Percentiles rank a stretch among this genome's conserved stretches.
Conservation (phyloP, 2,329 filamentous ascomycete genomes). For the Lecanosticta acicola region DNA sequence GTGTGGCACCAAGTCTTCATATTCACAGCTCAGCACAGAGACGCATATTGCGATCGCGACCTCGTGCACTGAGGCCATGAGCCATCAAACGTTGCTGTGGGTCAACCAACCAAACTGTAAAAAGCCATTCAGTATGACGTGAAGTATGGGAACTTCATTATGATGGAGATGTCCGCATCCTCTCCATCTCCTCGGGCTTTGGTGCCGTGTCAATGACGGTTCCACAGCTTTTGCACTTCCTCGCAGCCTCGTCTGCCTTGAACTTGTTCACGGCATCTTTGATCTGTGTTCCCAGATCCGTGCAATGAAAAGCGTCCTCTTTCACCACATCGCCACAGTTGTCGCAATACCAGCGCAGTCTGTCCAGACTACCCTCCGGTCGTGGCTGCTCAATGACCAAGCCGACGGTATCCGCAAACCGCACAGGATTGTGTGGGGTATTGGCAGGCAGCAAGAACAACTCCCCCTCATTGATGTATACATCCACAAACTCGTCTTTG, state of each 20-base stretch:
- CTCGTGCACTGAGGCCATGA: no score
- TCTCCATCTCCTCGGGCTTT: slow-evolving; percentile 34
- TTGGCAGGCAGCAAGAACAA: slow-evolving; percentile 91
- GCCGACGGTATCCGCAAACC: slow-evolving; percentile 90
- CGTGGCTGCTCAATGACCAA: slow-evolving; percentile 84
- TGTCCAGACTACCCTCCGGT: slow-evolving; percentile 64
- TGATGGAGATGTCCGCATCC: slow-evolving; percentile 23
- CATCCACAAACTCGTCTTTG: slow-evolving; percentile 64
- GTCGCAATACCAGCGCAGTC: slow-evolving; percentile 85
- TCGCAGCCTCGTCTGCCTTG: slow-evolving; percentile 59
- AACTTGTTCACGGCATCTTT: slow-evolving; percentile 85
- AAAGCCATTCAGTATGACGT: background rate
- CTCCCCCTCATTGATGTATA: slow-evolving; percentile 85
- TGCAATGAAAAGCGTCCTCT: slow-evolving; percentile 82
- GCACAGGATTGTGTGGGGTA: slow-evolving; percentile 92
- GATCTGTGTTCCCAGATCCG: slow-evolving; percentile 87
- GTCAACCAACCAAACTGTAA: background rate
- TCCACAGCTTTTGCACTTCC: slow-evolving; percentile 74
- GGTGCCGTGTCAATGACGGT: slow-evolving; percentile 67
- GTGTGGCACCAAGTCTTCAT: no score
- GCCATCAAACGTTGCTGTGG: no score
- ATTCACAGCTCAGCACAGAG: no score
- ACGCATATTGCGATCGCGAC: no score
- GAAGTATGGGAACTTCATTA: background rate
- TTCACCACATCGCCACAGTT: slow-evolving; percentile 67